phyloP scores from a whole-genome alignment of 2,329 filamentous ascomycete genomes.

The Penicillium sumatraense region DNA sequence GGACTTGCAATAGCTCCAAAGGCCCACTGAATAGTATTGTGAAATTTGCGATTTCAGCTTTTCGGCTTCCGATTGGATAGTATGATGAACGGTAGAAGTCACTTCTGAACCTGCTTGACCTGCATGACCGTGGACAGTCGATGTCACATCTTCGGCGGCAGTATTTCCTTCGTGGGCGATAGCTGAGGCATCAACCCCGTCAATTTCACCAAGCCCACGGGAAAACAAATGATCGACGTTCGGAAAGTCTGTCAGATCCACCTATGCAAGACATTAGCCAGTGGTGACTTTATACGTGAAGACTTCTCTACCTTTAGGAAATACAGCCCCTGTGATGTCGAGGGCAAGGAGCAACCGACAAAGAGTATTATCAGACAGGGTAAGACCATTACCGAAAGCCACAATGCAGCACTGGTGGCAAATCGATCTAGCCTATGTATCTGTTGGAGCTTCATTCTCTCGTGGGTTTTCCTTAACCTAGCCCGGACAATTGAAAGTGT shows the following conservation, averaged over 20 bases:
- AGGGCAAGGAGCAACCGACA: conserved; percentile 8
- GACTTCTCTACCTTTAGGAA: neutral
- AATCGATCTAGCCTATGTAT: neutral
- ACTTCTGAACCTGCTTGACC: neutral
- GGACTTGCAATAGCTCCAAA: conserved; percentile 13
- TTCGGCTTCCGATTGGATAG: conserved; percentile 1
- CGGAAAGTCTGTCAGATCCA: conserved; percentile 6
- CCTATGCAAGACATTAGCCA: neutral
- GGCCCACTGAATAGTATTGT: conserved; percentile 10
- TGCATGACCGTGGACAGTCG: neutral
- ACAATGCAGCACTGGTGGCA: neutral
- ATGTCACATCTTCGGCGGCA: neutral
- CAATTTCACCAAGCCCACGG: neutral
- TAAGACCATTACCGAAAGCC: conserved; percentile 4
- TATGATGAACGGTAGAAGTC: neutral
- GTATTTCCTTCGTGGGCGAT: neutral
- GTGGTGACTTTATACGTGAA: neutral
- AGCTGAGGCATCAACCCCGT: neutral
- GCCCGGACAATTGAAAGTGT: neutral
- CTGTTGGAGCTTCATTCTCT: neutral
- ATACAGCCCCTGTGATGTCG: conserved; percentile 2
- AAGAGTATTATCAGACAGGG: conserved; percentile 9
- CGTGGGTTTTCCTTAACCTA: neutral
- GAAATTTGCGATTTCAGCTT: conserved; percentile 10
- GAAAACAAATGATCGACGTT: neutral